phyloP scores from a whole-genome alignment of 768 basidiomycete species.

The Lactarius deliciosus region DNA sequence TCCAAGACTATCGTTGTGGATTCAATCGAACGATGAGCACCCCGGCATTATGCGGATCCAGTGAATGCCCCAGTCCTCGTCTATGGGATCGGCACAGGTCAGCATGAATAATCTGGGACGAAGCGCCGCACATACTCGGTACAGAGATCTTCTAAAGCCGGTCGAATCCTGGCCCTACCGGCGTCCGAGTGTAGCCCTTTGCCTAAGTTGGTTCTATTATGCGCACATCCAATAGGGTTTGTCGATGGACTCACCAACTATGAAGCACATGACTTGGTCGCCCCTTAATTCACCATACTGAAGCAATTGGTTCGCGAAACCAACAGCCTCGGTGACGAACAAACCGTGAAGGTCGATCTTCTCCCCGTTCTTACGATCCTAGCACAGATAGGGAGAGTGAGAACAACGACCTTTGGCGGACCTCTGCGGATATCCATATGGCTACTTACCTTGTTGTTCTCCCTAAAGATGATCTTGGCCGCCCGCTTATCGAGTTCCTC shows the following conservation, averaged over 20 bases:
- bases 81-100: conserved; percentile 2
- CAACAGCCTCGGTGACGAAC: conserved; percentile 4
- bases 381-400: not conserved
- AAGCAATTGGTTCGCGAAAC: not conserved
- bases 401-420: not conserved
- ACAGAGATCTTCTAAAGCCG: conserved; percentile 10
- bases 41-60: conserved; percentile 16
- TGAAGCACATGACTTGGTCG: conserved; percentile 6
- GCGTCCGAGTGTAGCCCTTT: conserved; percentile 13
- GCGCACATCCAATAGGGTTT: not conserved
- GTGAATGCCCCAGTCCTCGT: not conserved
- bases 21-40: conserved; percentile 16
- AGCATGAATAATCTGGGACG: not conserved
- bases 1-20: not conserved
- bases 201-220: not conserved
- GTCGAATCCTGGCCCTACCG: conserved; percentile 16
- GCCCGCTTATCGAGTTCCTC: conserved; percentile 4
- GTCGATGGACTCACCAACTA: conserved; percentile 14
- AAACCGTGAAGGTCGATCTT: conserved; percentile 20
- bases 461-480: conserved; percentile 5
- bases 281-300: not conserved
- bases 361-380: not conserved
- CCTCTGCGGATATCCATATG: not conserved
- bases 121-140: conserved; percentile 1
- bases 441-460: conserved; percentile 20